These are phyloP conservation scores for Monosporascus cannonballus DNA, from an alignment of 2,329 filamentous ascomycete genomes.

Conservation along the genomic window DNA sequence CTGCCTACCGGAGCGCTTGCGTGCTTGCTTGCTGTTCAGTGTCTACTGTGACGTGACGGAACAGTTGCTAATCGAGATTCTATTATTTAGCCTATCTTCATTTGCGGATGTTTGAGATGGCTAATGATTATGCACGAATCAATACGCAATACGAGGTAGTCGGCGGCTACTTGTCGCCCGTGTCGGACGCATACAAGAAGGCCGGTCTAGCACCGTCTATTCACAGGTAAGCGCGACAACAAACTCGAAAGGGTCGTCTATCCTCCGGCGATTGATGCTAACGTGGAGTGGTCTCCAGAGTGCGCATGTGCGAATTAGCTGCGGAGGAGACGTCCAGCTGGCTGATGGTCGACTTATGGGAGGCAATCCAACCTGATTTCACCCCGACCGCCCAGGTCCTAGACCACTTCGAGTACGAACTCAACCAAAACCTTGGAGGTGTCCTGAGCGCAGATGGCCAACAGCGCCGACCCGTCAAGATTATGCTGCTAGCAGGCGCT, in stretches of 20 bases:
- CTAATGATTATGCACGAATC: conserved; percentile 70
- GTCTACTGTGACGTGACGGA: too few relatives aligned
- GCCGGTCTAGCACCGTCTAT: conserved; percentile 67
- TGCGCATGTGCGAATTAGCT: conserved; percentile 83
- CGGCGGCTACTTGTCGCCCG: conserved; percentile 79
- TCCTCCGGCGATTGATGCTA: conserved; percentile 6
- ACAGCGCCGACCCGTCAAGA: conserved; percentile 59
- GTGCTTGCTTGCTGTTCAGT: too few relatives aligned
- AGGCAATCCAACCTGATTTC: conserved; percentile 79
- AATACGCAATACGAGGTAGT: conserved; percentile 77
- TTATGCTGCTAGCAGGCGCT: conserved; percentile 76
- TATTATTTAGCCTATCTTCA: conserved; percentile 53
- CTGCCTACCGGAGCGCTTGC: not conserved
- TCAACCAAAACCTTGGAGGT: conserved; percentile 73
- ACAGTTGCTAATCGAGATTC: not conserved
- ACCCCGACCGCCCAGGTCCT: conserved; percentile 84
- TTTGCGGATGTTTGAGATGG: conserved; percentile 84
- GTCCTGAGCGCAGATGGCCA: conserved; percentile 62
- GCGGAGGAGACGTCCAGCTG: conserved; percentile 68
- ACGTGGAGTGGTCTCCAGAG: conserved; percentile 30
- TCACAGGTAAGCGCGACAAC: conserved; percentile 45
- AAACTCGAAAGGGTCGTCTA: not conserved
- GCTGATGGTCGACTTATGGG: conserved; percentile 86
- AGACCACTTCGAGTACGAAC: conserved; percentile 86
- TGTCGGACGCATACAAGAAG: conserved; percentile 65